These are phyloP conservation scores for Boletus subcaerulescens DNA, from an alignment of 768 basidiomycete species.

Conservation along the genomic window DNA sequence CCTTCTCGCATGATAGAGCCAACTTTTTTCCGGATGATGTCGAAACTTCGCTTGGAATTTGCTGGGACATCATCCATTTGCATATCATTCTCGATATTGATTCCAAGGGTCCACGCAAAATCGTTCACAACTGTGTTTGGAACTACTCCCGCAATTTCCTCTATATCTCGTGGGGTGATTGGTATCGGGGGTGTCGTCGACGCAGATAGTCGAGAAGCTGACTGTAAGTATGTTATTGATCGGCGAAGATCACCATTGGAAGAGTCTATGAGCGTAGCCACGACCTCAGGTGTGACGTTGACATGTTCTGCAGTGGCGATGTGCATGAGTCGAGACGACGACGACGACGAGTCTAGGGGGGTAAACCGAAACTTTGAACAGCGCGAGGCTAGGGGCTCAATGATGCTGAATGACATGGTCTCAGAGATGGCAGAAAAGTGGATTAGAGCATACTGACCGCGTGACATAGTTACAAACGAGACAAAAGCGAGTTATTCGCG, in stretches of 20 bases:
- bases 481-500: slow-evolving; percentile 95
- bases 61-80: slow-evolving; percentile 39
- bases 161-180: slow-evolving; percentile 77
- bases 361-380: slow-evolving; percentile 99
- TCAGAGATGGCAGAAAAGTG: not conserved
- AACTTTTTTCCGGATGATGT: slow-evolving; percentile 66
- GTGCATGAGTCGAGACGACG: slow-evolving; percentile 68
- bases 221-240: slow-evolving; percentile 96
- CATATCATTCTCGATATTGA: slow-evolving; percentile 61
- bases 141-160: slow-evolving; percentile 96
- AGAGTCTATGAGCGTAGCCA: slow-evolving; percentile 69
- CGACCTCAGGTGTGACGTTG: slow-evolving; percentile 51
- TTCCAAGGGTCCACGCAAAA: slow-evolving; percentile 69
- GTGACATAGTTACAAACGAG: slow-evolving; percentile 99
- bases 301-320: slow-evolving; percentile 81
- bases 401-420: slow-evolving; percentile 60
- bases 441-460: slow-evolving; percentile 53
- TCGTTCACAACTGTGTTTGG: slow-evolving; percentile 68
- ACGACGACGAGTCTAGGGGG: slow-evolving; percentile 78
- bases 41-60: slow-evolving; percentile 44
- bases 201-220: slow-evolving; percentile 82
- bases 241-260: slow-evolving; percentile 94
- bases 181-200: slow-evolving; percentile 69
- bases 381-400: slow-evolving; percentile 96
- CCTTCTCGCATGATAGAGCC: slow-evolving; percentile 80